phyloP scores from a whole-genome alignment of 2,329 filamentous ascomycete species.

The Colletotrichum shisoi region DNA sequence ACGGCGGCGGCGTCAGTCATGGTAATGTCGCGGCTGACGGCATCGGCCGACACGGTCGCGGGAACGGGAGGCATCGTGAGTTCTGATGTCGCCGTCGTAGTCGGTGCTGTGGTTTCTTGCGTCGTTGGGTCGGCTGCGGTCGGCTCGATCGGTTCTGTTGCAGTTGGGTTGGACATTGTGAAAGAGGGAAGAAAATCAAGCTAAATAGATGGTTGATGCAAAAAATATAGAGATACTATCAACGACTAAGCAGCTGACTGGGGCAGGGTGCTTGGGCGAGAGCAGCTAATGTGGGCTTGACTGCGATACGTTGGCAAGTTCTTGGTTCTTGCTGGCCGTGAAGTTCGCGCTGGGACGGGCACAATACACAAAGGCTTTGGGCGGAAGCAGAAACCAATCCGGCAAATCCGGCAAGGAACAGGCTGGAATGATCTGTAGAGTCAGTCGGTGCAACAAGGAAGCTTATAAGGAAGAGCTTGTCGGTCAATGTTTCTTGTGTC shows the following conservation, averaged over 20 bases:
- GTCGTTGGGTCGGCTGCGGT: constrained; percentile 17
- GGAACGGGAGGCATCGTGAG: constrained; percentile 26
- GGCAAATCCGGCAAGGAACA: background rate
- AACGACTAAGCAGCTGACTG: constrained; percentile 6
- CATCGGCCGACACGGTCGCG: constrained; percentile 17
- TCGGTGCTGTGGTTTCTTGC: constrained; percentile 37
- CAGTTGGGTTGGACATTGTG: constrained; percentile 32
- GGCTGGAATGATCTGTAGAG: background rate
- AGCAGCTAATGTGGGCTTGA: background rate
- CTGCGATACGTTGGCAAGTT: background rate
- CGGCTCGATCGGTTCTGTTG: constrained; percentile 23
- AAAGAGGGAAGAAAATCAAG: background rate
- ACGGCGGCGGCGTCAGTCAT: constrained; percentile 56
- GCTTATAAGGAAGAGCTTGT: background rate
- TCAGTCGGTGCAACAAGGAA: background rate
- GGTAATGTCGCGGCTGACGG: constrained; percentile 47
- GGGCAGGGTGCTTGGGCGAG: constrained; percentile 1
- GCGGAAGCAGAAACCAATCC: background rate
- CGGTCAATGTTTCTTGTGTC: background rate
- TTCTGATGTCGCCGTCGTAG: constrained; percentile 20
- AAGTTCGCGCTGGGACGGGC: background rate
- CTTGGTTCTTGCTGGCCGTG: constrained; percentile 17
- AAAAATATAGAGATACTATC: background rate
- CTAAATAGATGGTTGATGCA: background rate
- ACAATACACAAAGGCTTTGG: constrained; percentile 2